These are phyloP conservation scores for Candida suzukii DNA, from an alignment of 805 yeast genomes.

Conservation along the genomic window DNA sequence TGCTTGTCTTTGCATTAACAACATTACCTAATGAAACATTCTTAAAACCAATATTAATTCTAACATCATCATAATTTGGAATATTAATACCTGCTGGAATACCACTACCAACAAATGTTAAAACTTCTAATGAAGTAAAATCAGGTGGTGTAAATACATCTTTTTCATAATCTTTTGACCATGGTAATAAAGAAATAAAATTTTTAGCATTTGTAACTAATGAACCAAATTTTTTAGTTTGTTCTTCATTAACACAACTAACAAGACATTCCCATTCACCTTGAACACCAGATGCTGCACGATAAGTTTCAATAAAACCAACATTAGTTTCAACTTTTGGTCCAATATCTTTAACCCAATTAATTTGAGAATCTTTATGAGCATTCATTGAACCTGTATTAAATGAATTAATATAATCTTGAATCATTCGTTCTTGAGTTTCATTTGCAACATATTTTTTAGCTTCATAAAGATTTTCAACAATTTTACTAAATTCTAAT, in stretches of 20 bases:
- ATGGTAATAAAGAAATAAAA: slow-evolving; percentile 65
- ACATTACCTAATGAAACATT: slow-evolving; percentile 88
- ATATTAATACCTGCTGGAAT: slow-evolving; percentile 91
- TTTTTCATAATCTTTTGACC: slow-evolving; percentile 72
- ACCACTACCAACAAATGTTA: slow-evolving; percentile 85
- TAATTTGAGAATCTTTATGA: slow-evolving; percentile 75
- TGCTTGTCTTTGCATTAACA: slow-evolving; percentile 63
- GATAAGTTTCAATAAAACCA: slow-evolving; percentile 88
- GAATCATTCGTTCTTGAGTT: slow-evolving; percentile 60
- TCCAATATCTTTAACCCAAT: slow-evolving; percentile 83
- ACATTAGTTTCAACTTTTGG: slow-evolving; percentile 76
- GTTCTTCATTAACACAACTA: slow-evolving; percentile 82
- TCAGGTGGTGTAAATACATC: slow-evolving; percentile 88
- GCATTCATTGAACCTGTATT: slow-evolving; percentile 77
- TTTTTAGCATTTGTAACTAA: slow-evolving; percentile 62
- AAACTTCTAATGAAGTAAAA: slow-evolving; percentile 82
- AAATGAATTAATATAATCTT: slow-evolving; percentile 61
- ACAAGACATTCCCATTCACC: slow-evolving; percentile 94
- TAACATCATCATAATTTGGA: slow-evolving; percentile 87
- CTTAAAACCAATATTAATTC: slow-evolving; percentile 79
- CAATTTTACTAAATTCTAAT: slow-evolving; percentile 55
- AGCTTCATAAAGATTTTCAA: slow-evolving; percentile 49
- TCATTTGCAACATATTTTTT: slow-evolving; percentile 62
- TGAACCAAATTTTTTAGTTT: slow-evolving; percentile 71
- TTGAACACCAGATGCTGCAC: slow-evolving; percentile 86